A percentile compares a stretch with the other conserved stretches of the same genome.
phyloP scores from a whole-genome alignment of 352 stramenopile genomes.

The Saprolegnia diclina region DNA sequence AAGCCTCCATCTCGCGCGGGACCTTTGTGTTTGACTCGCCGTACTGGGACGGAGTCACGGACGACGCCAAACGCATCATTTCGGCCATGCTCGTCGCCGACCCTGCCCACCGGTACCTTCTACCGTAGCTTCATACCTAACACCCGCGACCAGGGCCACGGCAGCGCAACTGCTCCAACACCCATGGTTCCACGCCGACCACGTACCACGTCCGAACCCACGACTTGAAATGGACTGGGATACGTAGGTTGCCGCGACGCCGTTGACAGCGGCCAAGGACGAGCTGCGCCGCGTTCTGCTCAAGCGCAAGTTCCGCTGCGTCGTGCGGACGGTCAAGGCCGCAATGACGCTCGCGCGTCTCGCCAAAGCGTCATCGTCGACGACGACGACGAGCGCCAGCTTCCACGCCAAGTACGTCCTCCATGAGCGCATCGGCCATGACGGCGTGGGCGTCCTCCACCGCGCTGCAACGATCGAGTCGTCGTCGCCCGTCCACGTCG shows the following conservation, averaged over 20 bases:
- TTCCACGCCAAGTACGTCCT: conserved; percentile 5
- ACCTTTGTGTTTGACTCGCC: conserved; percentile 84
- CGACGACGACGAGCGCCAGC: neutral
- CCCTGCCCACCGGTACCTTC: conserved; percentile 52
- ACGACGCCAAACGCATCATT: conserved; percentile 88
- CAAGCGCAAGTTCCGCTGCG: conserved; percentile 89
- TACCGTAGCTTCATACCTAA: neutral
- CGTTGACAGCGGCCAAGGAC: conserved; percentile 77
- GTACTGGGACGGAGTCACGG: conserved; percentile 88
- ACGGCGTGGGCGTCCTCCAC: neutral
- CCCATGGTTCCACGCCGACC: conserved; percentile 81
- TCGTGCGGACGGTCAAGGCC: conserved; percentile 84
- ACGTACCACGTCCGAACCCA: conserved; percentile 45
- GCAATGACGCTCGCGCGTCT: conserved; percentile 49
- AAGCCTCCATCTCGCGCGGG: conserved; percentile 78
- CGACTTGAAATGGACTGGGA: conserved; percentile 24
- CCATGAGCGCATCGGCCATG: neutral
- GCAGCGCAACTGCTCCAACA: conserved; percentile 58
- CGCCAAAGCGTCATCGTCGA: neutral
- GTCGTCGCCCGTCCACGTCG: neutral
- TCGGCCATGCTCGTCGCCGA: conserved; percentile 76
- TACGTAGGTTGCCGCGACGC: conserved; percentile 32
- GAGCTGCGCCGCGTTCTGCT: conserved; percentile 90
- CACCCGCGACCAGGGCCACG: conserved; percentile 36
- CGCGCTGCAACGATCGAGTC: neutral